Base-by-base conservation (phyloP, 2,329 filamentous ascomycete species). In the Penicillium vulpinum region DNA sequence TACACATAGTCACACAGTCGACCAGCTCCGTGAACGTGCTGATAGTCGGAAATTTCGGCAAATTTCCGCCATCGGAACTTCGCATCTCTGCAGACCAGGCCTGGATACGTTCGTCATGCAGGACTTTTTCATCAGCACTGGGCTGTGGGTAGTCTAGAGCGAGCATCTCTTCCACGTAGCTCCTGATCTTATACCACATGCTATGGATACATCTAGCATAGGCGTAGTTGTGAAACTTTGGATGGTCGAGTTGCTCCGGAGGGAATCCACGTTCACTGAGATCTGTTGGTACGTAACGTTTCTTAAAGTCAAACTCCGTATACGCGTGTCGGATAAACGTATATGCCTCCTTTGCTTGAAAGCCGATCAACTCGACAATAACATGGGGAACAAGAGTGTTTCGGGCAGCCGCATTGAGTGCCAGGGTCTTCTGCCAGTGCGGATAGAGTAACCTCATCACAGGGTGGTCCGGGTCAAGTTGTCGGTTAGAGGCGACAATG, bases 1-100 rank as follows among this genome's bases (percentile, higher is more conserved):
- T 58, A 46, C 56, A 58, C 56, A 58, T 58, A 1, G 56, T 58
- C 33, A 58, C 51, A 11, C 56, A 58, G 41, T 58, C 56, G 10
- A 58, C 40, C 5, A 58, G 51, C 13, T 51, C 33, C 15, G 15
- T 33, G 15, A 58, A 44, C 5, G 51, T 54, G 33, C 18, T n/a
- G 28, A 58, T 55, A 2, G 16, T 28, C 3, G 54, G 49, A 38
- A 57, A 57, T 3, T 5, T 16, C 4, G 13, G 43, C 15, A 57
- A 13, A 31, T 57, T 31, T 18, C 49, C 54, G 13, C 54, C 54
- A 6, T 16, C 29, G 3, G 44, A 16, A 49, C 10, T 26, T 18
- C 22, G 49, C 54, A 57, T 57, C 35, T 56, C 54, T 7, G 22
- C 21, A 5, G 29, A 52, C 55, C 55, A 57, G n/a, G 40, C 29